Evolutionary conservation across 2,329 filamentous ascomycete genomes (phyloP).

Genomic region (Neurospora sp.): DNA sequence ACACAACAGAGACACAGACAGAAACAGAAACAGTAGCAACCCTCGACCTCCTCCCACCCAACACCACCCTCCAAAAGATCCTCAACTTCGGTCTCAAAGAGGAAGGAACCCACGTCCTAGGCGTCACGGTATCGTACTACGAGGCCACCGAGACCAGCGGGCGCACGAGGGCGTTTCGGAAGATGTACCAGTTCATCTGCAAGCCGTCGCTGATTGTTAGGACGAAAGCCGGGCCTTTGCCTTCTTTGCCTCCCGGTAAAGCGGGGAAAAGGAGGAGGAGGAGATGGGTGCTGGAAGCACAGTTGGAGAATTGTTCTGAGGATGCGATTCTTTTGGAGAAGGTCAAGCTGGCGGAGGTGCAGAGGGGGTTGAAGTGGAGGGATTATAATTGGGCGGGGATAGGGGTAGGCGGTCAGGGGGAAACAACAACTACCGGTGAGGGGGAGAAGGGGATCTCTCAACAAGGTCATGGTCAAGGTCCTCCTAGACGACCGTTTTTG

Average conservation of each 20-base stretch:
- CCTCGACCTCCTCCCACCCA: background rate
- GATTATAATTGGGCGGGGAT: constrained; percentile 48
- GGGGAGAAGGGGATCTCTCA: constrained; percentile 4
- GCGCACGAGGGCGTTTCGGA: constrained; percentile 77
- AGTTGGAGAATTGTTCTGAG: constrained; percentile 91
- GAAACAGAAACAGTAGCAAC: background rate
- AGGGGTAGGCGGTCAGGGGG: background rate
- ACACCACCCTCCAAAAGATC: constrained; percentile 63
- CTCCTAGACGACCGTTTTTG: constrained; percentile 35
- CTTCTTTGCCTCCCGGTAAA: constrained; percentile 16
- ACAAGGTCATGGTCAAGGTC: constrained; percentile 18
- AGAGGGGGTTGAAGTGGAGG: constrained; percentile 37
- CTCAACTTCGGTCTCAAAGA: constrained; percentile 84
- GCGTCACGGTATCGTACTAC: constrained; percentile 89
- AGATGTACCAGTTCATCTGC: constrained; percentile 93
- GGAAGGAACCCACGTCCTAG: constrained; percentile 86
- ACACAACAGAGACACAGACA: background rate
- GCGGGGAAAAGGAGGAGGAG: constrained; percentile 13
- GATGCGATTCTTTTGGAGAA: constrained; percentile 68
- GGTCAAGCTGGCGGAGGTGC: constrained; percentile 42
- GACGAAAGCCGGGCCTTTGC: constrained; percentile 69
- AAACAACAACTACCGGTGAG: background rate
- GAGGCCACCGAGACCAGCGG: constrained; percentile 66
- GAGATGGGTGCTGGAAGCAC: constrained; percentile 77
- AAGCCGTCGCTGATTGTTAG: constrained; percentile 83